Conservation (phyloP, 257 asterid species). For the Echium plantagineum region DNA sequence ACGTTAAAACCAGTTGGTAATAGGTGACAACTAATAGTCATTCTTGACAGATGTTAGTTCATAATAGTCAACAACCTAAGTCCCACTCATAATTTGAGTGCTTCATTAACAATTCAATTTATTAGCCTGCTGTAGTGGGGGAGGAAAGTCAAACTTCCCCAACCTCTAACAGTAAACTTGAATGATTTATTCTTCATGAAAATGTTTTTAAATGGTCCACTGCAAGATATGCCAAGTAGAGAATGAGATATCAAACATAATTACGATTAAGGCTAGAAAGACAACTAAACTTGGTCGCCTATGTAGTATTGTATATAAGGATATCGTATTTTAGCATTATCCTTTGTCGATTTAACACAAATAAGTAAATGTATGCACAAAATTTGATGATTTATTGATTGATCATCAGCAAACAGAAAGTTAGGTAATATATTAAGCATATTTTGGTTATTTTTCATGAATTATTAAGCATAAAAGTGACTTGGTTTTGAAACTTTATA, state of each 20-base stretch:
- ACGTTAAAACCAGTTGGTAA: too few species aligned
- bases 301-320: too few species aligned
- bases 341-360: too few species aligned
- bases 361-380: too few species aligned
- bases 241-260: neutral
- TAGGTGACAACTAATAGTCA: too few species aligned
- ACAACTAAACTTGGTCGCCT: too few species aligned
- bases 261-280: too few species aligned
- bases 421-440: neutral
- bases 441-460: neutral
- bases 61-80: neutral
- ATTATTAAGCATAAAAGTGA: neutral
- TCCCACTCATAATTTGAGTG: neutral
- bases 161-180: neutral
- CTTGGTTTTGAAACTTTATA: neutral
- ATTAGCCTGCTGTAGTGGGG: neutral
- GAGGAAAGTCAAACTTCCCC: neutral
- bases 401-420: neutral
- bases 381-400: neutral
- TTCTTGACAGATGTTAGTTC: neutral
- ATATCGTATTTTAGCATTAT: too few species aligned
- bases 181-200: neutral
- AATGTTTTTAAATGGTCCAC: neutral
- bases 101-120: neutral
- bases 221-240: neutral